Base-by-base conservation (phyloP, 2,329 filamentous ascomycete genomes). In the Colletotrichum sp. region DNA sequence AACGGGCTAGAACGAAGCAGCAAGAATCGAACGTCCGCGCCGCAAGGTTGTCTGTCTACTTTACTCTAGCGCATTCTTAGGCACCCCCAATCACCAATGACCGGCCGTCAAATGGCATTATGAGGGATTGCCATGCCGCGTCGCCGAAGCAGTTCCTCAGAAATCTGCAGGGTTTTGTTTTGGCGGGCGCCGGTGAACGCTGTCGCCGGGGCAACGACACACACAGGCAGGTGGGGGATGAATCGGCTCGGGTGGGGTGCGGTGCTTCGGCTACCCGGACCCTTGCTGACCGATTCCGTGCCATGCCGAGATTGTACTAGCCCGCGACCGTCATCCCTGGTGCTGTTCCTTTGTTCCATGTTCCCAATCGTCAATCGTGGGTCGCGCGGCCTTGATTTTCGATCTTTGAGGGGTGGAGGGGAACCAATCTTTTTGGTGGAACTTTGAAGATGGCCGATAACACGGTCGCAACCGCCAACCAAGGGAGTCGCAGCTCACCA, bases 161-260 rank as follows among this genome's bases (percentile, higher is more conserved):
- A 13, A 18, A 15, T 28, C 36, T 55, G 39, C 39, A 34, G 72
- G 72, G 15, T 67, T 76, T 52, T 72, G 57, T 73, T 63, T 64
- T 73, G 49, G 69, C 62, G 64, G 44, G 57, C 59, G 59, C 59
- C 34, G 52, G 63, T 73, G 70, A 30, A 4, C 26, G 1, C 3
- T 30, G 64, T 73, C 70, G 49, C 49, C 28, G 21, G 59, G 32
- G 74, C 70, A 76, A 76, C 74, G 34, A 6, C 13, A n/a, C 39
- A 49, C 39, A 12, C 18, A 12, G 39, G 39, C 18, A 49, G 16
- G 26, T n/a, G 57, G 26, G 59, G 4, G 7, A 21, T 52, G n/a
- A 21, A 52, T 52, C 44, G 44, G 44, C 44, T 52, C 44, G n/a
- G 44, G 44, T 52, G 15, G 32, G 44, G n/a, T 21, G 44, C n/a